phyloP scores from a whole-genome alignment of 2,329 filamentous ascomycete genomes.

The Scedosporium apiospermum region DNA sequence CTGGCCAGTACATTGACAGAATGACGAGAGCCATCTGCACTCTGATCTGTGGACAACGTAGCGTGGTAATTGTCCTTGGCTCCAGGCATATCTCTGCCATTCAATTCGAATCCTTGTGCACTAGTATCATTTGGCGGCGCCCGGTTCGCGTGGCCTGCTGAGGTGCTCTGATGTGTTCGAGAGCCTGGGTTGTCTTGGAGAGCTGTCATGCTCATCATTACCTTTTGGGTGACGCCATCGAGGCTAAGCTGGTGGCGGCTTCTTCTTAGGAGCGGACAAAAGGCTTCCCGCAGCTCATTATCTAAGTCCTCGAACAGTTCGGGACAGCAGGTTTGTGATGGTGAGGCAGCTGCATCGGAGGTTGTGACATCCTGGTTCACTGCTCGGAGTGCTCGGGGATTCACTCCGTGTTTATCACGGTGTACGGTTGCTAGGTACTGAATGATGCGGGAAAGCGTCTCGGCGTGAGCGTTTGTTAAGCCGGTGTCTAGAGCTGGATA shows the following conservation, averaged over 20 bases:
- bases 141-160: no score
- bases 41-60: not conserved
- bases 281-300: slow-evolving; percentile 35
- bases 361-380: not conserved
- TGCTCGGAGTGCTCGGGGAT: not conserved
- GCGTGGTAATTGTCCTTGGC: not conserved
- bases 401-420: slow-evolving; percentile 29
- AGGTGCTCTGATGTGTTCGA: no score
- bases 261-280: slow-evolving; percentile 38
- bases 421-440: slow-evolving; percentile 35
- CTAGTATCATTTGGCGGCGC: no score
- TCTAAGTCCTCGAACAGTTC: slow-evolving; percentile 34
- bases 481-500: not conserved
- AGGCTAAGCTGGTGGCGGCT: slow-evolving; percentile 28
- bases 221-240: slow-evolving; percentile 34
- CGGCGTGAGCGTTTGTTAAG: slow-evolving; percentile 23
- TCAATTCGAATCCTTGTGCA: no score
- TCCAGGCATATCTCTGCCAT: not conserved
- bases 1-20: not conserved
- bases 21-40: not conserved
- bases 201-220: slow-evolving; percentile 21
- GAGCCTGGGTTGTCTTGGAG: not conserved
- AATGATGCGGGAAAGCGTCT: slow-evolving; percentile 29
- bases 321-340: slow-evolving; percentile 35
- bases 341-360: slow-evolving; percentile 13